Base-by-base conservation (phyloP, 2,329 filamentous ascomycete species). In the Ceratocystis huliohia region DNA sequence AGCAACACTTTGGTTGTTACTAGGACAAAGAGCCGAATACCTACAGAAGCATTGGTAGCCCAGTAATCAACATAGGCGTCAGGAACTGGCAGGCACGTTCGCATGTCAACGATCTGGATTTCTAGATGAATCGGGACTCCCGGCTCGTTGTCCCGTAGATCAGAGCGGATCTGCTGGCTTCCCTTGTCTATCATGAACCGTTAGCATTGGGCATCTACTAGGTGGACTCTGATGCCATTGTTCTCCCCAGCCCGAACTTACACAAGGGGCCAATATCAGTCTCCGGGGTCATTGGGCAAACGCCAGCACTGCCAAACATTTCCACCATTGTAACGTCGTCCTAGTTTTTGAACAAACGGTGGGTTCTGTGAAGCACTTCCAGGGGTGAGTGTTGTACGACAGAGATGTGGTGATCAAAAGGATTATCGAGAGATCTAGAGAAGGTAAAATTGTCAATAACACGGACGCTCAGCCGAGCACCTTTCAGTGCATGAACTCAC, bases 201-300 rank as follows among this genome's bases (percentile, higher is more conserved):
- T 63, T 37, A 56, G 15, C 8, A 56, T n/a, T 56, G 17, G 3
- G 44, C 37, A 15, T 41, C 10, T 41, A 5, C 10, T 15, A 41
- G 37, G 10, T 13, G 37, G 10, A 13, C 10, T 17, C 15, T 66
- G 3, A 3, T n/a, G 20, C n/a, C 13, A 20, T 41, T 10, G 1
- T 10, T 20, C 7, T 22, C 25, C 48, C n/a, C 37, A 22, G 48
- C 48, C n/a, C 3, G n/a, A 20, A 68, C 69, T 64, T 70, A 70
- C 72, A 80, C 70, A 79, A 78, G 53, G 81, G 81, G 1, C 80
- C 80, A 70, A 81, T 74, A 2, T 79, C 82, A 10, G 78, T 78
- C 69, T 82, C 80, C 0, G 79, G 79, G 2, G 75, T 78, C 30
- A 82, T 73, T 10, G 81, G 74, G 65, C 81, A 83, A 17, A 77